These are phyloP conservation scores for Claviceps paspali DNA, from an alignment of 2,329 filamentous ascomycete species.

Conservation along the genomic window DNA sequence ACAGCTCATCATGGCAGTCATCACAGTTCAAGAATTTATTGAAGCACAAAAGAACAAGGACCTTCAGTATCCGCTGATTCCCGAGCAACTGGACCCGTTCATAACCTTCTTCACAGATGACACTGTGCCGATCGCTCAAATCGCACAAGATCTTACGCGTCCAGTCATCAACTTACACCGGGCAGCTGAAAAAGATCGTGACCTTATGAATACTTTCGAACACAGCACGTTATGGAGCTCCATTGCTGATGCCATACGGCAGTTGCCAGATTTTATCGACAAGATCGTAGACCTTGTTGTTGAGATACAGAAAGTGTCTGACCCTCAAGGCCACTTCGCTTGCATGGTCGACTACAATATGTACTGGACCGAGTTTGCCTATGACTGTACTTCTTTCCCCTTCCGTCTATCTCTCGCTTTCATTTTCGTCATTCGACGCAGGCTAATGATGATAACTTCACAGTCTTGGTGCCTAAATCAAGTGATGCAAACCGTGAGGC, in stretches of 20 bases:
- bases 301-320: constrained; percentile 1
- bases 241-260: not conserved
- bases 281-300: not conserved
- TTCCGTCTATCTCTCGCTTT: not conserved
- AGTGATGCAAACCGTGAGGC: not conserved
- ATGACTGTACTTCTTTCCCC: not conserved
- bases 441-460: not conserved
- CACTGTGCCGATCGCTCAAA: not conserved
- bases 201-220: not conserved
- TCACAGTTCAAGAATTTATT: not conserved
- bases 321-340: not conserved
- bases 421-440: not conserved
- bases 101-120: not conserved
- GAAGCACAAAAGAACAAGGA: not conserved
- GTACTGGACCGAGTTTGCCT: constrained; percentile 1
- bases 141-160: not conserved
- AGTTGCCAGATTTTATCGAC: not conserved
- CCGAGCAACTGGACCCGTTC: not conserved
- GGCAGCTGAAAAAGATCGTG: not conserved
- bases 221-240: not conserved
- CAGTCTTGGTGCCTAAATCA: constrained; percentile 1
- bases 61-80: not conserved
- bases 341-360: not conserved
- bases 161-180: not conserved
- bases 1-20: not conserved